A percentile compares a stretch with the other conserved stretches of the same genome.
phyloP scores from a whole-genome alignment of 257 asterid species.

The Solanum rostratum region DNA sequence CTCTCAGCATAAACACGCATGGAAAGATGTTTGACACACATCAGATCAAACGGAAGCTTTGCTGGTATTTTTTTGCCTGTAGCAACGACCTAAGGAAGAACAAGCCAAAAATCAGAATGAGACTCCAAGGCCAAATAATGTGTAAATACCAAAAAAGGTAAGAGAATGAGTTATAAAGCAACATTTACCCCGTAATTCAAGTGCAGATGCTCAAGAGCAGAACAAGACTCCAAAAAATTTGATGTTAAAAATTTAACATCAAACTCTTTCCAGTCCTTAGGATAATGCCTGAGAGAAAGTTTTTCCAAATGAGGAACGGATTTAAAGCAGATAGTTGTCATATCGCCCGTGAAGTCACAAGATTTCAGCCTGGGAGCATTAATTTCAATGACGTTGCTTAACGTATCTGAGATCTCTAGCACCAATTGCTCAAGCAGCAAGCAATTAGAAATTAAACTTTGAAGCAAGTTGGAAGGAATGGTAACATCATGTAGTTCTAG shows the following conservation, averaged over 20 bases:
- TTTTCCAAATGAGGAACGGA: neutral
- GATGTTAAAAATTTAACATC: neutral
- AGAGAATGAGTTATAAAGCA: neutral
- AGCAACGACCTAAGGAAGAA: neutral
- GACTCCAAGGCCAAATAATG: neutral
- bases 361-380: neutral
- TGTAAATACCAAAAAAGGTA: neutral
- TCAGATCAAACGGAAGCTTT: neutral
- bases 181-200: neutral
- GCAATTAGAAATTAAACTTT: neutral
- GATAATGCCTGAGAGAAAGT: neutral
- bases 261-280: neutral
- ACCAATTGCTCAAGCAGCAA: neutral
- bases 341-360: neutral
- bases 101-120: neutral
- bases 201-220: neutral
- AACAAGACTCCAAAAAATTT: neutral
- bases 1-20: neutral
- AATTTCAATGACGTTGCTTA: neutral
- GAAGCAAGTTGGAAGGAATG: neutral
- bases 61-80: neutral
- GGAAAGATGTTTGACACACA: neutral
- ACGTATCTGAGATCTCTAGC: neutral
- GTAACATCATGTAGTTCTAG: neutral
- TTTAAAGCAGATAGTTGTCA: neutral